Evolutionary conservation across 352 stramenopile species (phyloP), one percentile per base, ranked within the genome.

Genomic region (Pythium folliculosum): DNA sequence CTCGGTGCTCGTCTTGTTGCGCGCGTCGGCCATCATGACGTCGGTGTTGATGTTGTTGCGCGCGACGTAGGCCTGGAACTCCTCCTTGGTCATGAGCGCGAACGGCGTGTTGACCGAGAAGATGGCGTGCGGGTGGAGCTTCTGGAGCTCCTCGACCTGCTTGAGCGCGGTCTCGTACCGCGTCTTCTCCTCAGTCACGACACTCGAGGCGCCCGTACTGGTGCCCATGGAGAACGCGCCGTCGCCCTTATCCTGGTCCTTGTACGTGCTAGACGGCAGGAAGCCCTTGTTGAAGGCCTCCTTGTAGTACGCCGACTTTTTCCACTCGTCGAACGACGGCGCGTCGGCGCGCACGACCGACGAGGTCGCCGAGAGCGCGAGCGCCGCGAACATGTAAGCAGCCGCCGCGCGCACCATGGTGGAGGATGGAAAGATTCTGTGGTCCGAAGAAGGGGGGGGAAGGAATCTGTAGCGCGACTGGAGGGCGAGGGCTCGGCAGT

Each of bases 91-190:
- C 72, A 92, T 57, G 38, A 90, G 71, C 53, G 74, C 77, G 45
- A 90, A 90, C 30, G 79, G 79, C 30, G 82, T 78, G 56, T 88
- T 73, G 37, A 85, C 67, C 16, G 78, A 86, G 67, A 90, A 92
- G 40, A 60, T 77, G 21, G 81, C 81, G 40, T 80, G 54, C 13
- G 80, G 82, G 25, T 91, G 77, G 35, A 75, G 60, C 59, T 78
- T 67, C 67, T 86, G 69, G 14, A 88, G 76, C 61, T 76, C 60
- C 1, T 67, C 63, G 48, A 90, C 77, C 30, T 51, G 27, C 47
- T 67, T 52, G 17, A 89, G 62, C 8, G 80, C 77, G 35, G 77
- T 63, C 7, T 78, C 69, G 59, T 82, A 89, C 22, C 80, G 80
- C 57, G 82, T 67, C 68, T 83, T 75, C 66, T 89, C 76, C 19